A percentile compares a stretch with the other conserved stretches of the same genome.
These are phyloP conservation scores for Picea abies DNA, from an alignment of 83 land plant genomes.

Conservation along the genomic window DNA sequence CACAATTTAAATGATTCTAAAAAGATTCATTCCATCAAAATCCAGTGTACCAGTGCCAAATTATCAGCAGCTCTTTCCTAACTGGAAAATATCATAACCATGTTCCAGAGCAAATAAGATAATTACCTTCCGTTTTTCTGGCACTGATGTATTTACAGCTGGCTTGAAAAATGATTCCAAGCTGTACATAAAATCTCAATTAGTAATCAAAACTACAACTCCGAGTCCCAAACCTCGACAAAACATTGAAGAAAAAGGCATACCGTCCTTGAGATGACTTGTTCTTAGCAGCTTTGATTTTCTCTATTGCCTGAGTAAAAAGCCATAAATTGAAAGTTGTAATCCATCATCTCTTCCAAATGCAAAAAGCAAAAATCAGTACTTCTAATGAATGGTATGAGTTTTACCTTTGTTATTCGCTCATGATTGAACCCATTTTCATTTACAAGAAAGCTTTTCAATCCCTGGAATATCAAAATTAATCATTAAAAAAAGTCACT, in stretches of 20 bases:
- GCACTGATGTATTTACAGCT: conserved; percentile 34
- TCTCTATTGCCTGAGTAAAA: conserved; percentile 75
- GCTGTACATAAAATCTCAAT: conserved; percentile 28
- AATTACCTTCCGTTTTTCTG: conserved; percentile 71
- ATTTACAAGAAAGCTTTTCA: conserved; percentile 77
- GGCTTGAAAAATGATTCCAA: conserved; percentile 88
- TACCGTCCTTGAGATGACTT: conserved; percentile 88
- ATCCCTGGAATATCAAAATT: conserved; percentile 48
- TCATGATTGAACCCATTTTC: conserved; percentile 96
- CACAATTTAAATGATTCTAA: background rate
- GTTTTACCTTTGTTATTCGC: conserved; percentile 79
- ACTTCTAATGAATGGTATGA: background rate
- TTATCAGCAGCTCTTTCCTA: background rate
- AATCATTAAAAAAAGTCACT: conserved; percentile 12
- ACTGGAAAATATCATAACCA: no score
- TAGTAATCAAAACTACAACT: background rate
- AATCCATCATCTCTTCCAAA: conserved; percentile 5
- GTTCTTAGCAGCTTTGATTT: conserved; percentile 85
- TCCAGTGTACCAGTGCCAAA: background rate
- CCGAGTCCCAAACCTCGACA: background rate
- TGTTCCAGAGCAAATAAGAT: background rate
- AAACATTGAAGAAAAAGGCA: conserved; percentile 1
- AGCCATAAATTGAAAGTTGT: conserved; percentile 1
- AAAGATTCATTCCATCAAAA: background rate
- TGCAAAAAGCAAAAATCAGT: background rate